phyloP scores from a whole-genome alignment of 495 filamentous ascomycete species.

The Neurospora hispaniola region DNA sequence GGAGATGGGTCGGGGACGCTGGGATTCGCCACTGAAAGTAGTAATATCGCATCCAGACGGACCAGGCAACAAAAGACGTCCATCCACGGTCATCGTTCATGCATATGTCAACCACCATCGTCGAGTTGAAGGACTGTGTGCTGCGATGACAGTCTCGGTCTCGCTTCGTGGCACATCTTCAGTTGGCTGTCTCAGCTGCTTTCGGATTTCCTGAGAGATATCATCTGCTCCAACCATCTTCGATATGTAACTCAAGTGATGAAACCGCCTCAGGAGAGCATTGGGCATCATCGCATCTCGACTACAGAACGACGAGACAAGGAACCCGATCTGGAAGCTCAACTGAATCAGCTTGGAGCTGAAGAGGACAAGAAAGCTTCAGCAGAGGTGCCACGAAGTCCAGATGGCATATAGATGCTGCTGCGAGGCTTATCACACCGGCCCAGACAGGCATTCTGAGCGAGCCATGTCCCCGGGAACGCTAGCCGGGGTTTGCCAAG shows the following conservation, averaged over 20 bases:
- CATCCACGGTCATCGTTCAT: background rate
- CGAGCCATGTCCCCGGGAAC: background rate
- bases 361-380: background rate
- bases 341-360: background rate
- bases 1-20: background rate
- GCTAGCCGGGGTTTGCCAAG: background rate
- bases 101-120: background rate
- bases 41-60: background rate
- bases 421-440: background rate
- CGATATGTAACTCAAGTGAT: background rate
- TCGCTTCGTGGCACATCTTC: background rate
- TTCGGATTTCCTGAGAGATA: background rate
- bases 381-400: background rate
- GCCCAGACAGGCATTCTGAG: background rate
- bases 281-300: background rate
- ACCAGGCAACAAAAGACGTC: background rate
- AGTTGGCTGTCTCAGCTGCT: background rate
- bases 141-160: background rate
- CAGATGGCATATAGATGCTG: background rate
- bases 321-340: background rate
- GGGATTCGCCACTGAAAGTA: background rate
- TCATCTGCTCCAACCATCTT: background rate
- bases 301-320: background rate
- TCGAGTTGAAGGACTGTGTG: background rate
- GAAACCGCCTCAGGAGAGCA: background rate